Evolutionary conservation across 1,139 yeast species (phyloP).

Genomic region (Tardiomyces blankii): DNA sequence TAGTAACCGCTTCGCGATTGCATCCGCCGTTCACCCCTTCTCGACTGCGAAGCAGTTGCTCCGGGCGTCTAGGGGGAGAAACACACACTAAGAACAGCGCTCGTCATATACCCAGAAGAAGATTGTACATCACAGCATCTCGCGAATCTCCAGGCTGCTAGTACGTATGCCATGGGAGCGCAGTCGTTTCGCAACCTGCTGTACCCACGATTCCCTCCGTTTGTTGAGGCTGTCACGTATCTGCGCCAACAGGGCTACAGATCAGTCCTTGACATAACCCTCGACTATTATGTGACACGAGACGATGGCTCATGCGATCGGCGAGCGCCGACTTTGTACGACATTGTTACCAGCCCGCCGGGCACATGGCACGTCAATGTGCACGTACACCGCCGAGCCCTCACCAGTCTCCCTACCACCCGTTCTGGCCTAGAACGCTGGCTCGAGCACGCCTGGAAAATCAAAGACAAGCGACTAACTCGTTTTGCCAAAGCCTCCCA

Average conservation of each 20-base stretch:
- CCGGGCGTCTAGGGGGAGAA: no score
- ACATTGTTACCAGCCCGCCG: neutral
- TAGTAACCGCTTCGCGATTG: no score
- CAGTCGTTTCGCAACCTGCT: neutral
- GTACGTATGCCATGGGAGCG: neutral
- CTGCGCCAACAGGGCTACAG: neutral
- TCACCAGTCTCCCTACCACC: neutral
- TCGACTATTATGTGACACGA: neutral
- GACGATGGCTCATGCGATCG: neutral
- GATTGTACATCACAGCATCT: neutral
- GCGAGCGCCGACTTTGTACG: neutral
- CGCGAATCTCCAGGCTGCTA: neutral
- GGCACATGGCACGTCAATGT: neutral
- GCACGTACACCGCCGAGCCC: neutral
- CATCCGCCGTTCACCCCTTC: no score
- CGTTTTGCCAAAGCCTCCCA: neutral
- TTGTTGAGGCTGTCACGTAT: neutral
- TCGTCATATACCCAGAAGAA: neutral
- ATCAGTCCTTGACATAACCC: neutral
- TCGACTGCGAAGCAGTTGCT: no score
- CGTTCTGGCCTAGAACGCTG: neutral
- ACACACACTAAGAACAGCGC: neutral
- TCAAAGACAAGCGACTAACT: neutral
- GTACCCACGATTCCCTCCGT: neutral
- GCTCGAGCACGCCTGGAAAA: neutral